These are phyloP conservation scores for Fulvia fulva DNA, from an alignment of 2,329 filamentous ascomycete species.

Conservation along the genomic window DNA sequence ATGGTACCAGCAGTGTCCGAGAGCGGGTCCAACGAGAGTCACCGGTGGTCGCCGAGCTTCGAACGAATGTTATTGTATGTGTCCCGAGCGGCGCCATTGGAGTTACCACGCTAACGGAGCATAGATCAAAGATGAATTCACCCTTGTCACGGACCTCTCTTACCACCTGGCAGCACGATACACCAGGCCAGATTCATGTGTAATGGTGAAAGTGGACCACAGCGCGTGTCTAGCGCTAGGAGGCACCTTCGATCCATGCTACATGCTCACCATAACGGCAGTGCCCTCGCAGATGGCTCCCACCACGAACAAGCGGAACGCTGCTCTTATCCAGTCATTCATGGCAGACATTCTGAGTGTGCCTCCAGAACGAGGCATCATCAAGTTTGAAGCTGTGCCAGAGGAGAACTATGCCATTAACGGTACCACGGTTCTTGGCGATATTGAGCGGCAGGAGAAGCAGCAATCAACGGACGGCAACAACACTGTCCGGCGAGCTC, in stretches of 20 bases:
- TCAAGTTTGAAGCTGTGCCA: conserved; percentile 66
- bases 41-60: conserved; percentile 46
- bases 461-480: conserved; percentile 39
- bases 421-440: conserved; percentile 64
- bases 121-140: conserved; percentile 71
- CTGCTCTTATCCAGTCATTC: conserved; percentile 70
- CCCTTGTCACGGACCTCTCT: conserved; percentile 69
- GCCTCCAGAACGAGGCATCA: conserved; percentile 60
- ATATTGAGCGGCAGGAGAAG: conserved; percentile 58
- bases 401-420: conserved; percentile 71
- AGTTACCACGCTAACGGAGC: conserved; percentile 17
- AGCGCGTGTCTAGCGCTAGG: conserved; percentile 70
- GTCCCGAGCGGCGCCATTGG: not conserved
- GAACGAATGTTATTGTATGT: conserved; percentile 51
- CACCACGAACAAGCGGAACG: conserved; percentile 75
- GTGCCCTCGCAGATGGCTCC: conserved; percentile 66
- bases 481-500: conserved; percentile 40
- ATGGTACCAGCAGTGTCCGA: conserved; percentile 25
- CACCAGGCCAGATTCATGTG: conserved; percentile 66
- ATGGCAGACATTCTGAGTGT: conserved; percentile 69
- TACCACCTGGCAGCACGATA: conserved; percentile 71
- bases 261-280: conserved; percentile 69
- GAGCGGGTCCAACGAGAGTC: conserved; percentile 44
- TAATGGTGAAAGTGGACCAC: conserved; percentile 73
- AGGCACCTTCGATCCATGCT: conserved; percentile 73